Conservation (phyloP, 2,329 filamentous ascomycete species). For the Fusarium sp. region DNA sequence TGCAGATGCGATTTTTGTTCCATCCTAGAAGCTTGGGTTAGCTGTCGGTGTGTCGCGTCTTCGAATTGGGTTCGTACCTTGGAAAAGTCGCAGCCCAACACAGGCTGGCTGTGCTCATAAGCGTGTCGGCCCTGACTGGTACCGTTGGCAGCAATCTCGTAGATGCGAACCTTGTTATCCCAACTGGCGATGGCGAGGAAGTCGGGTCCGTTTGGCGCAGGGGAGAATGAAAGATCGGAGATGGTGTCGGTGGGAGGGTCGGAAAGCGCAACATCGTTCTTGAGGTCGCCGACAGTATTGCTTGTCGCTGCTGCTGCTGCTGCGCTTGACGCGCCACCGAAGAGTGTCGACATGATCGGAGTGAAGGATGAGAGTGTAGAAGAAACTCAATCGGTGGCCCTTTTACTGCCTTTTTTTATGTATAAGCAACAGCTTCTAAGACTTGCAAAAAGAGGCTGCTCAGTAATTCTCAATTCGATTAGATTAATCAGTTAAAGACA, state of each 20-base stretch:
- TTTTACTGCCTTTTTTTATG: conserved; percentile 12
- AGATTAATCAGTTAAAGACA: background rate
- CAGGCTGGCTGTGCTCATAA: conserved; percentile 88
- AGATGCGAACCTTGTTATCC: conserved; percentile 98
- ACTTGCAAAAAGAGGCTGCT: background rate
- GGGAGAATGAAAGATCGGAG: conserved; percentile 87
- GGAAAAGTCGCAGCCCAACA: conserved; percentile 88
- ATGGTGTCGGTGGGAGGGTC: conserved; percentile 90
- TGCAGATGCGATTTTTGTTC: conserved; percentile 86
- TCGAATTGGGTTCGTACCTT: conserved; percentile 69
- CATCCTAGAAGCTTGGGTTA: conserved; percentile 72
- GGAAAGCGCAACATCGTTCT: conserved; percentile 84
- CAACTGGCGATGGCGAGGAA: conserved; percentile 92
- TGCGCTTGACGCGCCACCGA: conserved; percentile 63
- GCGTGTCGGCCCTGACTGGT: conserved; percentile 86
- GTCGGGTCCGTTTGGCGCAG: conserved; percentile 69
- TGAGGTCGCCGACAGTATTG: conserved; percentile 89
- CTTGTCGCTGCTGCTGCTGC: conserved; percentile 60
- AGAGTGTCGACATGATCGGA: conserved; percentile 72
- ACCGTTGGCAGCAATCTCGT: conserved; percentile 84
- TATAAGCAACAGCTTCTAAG: background rate
- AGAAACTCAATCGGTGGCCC: conserved; percentile 13
- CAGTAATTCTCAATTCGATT: background rate
- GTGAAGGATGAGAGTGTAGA: conserved; percentile 10
- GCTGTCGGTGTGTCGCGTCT: background rate